Conservation (phyloP, 306 rosid species). For the Pterocarpus macrocarpus region DNA sequence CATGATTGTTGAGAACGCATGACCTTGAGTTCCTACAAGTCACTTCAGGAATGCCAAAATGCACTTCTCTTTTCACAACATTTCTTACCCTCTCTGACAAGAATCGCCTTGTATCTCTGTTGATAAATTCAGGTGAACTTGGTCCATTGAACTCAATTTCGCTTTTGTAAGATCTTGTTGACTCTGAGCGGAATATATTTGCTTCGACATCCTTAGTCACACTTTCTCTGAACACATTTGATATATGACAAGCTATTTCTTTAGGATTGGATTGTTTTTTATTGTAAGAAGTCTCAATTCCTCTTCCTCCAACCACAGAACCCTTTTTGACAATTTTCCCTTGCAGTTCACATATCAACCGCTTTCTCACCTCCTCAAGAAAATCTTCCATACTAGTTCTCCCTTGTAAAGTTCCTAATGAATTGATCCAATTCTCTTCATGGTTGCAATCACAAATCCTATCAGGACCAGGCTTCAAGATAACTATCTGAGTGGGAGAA, state of each 20-base stretch:
- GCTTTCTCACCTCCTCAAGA: slow-evolving; percentile 81
- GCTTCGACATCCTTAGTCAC: slow-evolving; percentile 62
- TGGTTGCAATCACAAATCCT: slow-evolving; percentile 53
- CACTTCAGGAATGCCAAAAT: too few relatives aligned
- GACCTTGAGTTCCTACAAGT: too few relatives aligned
- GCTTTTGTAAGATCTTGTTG: slow-evolving; percentile 68
- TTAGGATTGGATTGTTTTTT: slow-evolving; percentile 69
- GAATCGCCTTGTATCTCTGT: slow-evolving; percentile 51
- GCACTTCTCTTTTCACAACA: too few relatives aligned
- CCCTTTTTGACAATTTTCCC: slow-evolving; percentile 62
- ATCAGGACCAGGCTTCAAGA: slow-evolving; percentile 82
- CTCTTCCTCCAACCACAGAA: slow-evolving; percentile 65
- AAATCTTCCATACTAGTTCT: slow-evolving; percentile 74
- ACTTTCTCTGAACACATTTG: slow-evolving; percentile 68
- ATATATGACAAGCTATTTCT: slow-evolving; percentile 61
- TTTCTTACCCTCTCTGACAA: too few relatives aligned
- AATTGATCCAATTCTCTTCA: slow-evolving; percentile 60
- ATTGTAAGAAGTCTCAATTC: slow-evolving; percentile 66
- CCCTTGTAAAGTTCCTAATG: slow-evolving; percentile 60
- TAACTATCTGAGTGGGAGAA: slow-evolving; percentile 70
- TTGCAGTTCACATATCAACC: slow-evolving; percentile 68
- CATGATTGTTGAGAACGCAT: too few relatives aligned
- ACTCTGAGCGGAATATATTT: slow-evolving; percentile 65
- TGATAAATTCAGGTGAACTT: slow-evolving; percentile 67
- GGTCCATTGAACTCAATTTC: slow-evolving; percentile 62